Evolutionary conservation across 805 yeast genomes (phyloP).

Genomic region (Wickerhamia fluorescens): DNA sequence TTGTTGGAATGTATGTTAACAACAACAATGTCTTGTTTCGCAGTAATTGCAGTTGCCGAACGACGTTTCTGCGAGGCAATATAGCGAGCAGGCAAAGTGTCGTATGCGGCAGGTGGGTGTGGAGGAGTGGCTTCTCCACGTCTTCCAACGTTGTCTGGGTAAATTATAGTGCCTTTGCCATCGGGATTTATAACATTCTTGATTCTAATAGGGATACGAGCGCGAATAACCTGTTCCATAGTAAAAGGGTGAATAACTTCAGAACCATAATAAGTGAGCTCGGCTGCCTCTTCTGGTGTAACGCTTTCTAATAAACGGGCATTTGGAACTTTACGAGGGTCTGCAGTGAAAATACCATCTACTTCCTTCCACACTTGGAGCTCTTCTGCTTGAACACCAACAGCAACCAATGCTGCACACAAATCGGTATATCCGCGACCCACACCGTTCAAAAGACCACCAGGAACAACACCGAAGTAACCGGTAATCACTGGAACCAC

Average conservation of each 20-base stretch:
- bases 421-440: constrained; percentile 98
- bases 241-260: constrained; percentile 99
- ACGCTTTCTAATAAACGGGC: constrained; percentile 82
- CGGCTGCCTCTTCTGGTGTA: constrained; percentile 98
- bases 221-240: constrained; percentile 97
- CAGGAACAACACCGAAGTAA: constrained; percentile 92
- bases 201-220: constrained; percentile 92
- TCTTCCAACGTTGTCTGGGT: constrained; percentile 82
- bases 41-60: constrained; percentile 93
- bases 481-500: constrained; percentile 91
- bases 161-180: constrained; percentile 92
- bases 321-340: constrained; percentile 88
- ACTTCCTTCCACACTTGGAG: constrained; percentile 98
- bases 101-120: constrained; percentile 82
- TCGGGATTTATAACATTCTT: constrained; percentile 90
- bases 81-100: constrained; percentile 31
- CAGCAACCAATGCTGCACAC: constrained; percentile 95
- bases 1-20: constrained; percentile 91
- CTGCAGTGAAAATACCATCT: constrained; percentile 98
- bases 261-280: constrained; percentile 93
- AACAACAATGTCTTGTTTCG: constrained; percentile 87
- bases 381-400: constrained; percentile 87
- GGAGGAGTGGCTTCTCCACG: constrained; percentile 90
- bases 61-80: constrained; percentile 42
- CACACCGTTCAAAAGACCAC: constrained; percentile 85